Evolutionary conservation across 768 basidiomycete species (phyloP), one percentile per base, ranked within the genome.

Genomic region (Pulveroboletus sp.): DNA sequence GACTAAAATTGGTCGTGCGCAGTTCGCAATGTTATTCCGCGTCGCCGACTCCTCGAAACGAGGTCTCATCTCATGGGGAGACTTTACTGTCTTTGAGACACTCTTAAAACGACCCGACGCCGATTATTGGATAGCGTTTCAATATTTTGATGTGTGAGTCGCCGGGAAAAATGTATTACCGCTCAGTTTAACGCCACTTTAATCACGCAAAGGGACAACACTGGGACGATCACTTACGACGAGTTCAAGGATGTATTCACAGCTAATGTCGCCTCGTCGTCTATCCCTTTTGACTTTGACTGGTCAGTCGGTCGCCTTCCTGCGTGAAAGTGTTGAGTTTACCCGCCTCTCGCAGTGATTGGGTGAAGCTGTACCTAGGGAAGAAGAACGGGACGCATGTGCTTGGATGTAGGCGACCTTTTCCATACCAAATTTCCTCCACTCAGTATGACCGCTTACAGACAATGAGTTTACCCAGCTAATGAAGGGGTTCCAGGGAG

Each of bases 401-500:
- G 50, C 76, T 97, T 47, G 92, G 92, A 71, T 97, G 94, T 93
- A 60, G 61, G 87, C 76, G 6, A 36, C 19, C 21, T 23, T 40
- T 52, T 27, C 3, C 7, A 37, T 23, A 25, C 20, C 40, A 10
- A 19, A 49, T 40, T 37, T 17, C 21, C 35, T 12, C 24, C 13
- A 16, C 49, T 64, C 43, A 61, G 35, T 37, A 34, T 31, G 34
- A 20, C 16, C 5, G 33, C 53, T 43, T 39, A 9, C 58, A 93
- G 89, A 94, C 72, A 89, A 89, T 65, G 94, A 98, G 69, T 98
- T 98, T 72, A 97, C 94, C 25, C 94, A 97, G 72, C 73, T 98
- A 51, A 97, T 99, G 92, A 98, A 97, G 70, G 95, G 94, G 36
- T 79, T 97, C 47, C 97, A 97, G 72, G 97, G 94, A 62, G 97